phyloP scores from a whole-genome alignment of 257 asterid genomes.

The Orobanche coerulescens region DNA sequence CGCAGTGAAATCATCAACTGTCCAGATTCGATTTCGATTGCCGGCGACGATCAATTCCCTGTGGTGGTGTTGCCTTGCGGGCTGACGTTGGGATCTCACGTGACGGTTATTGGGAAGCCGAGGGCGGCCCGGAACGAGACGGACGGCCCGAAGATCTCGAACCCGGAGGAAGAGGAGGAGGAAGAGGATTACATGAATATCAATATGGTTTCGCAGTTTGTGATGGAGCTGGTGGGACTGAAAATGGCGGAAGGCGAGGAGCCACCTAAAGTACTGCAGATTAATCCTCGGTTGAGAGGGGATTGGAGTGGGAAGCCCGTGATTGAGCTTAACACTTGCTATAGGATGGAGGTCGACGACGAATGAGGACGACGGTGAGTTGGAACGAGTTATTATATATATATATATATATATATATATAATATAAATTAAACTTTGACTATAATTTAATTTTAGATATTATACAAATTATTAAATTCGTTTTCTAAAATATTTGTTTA shows the following conservation, averaged over 20 bases:
- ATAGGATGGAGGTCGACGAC: constrained; percentile 65
- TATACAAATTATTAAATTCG: no score
- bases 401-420: no score
- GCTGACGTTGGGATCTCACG: constrained; percentile 62
- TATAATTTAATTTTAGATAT: no score
- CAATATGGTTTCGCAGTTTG: constrained; percentile 80
- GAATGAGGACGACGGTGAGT: constrained; percentile 77
- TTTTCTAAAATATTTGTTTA: no score
- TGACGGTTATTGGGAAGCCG: constrained; percentile 72
- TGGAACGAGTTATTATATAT: constrained; percentile 6
- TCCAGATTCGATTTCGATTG: constrained; percentile 41
- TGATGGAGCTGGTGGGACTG: constrained; percentile 80
- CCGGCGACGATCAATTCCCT: constrained; percentile 40
- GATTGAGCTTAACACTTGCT: constrained; percentile 77
- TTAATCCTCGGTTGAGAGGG: constrained; percentile 79
- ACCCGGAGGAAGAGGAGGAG: no score
- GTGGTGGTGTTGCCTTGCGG: constrained; percentile 76
- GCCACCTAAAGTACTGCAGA: constrained; percentile 75
- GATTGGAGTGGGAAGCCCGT: constrained; percentile 86
- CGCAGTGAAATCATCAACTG: constrained; percentile 14
- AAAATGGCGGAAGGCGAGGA: constrained; percentile 82
- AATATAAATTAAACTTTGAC: no score
- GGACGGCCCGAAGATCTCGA: constrained; percentile 50
- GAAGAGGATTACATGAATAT: constrained; percentile 30
- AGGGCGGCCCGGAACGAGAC: constrained; percentile 39